Evolutionary conservation across 192 early-diverging fungal species (phyloP).

Genomic region (Obelidium mucronatum): DNA sequence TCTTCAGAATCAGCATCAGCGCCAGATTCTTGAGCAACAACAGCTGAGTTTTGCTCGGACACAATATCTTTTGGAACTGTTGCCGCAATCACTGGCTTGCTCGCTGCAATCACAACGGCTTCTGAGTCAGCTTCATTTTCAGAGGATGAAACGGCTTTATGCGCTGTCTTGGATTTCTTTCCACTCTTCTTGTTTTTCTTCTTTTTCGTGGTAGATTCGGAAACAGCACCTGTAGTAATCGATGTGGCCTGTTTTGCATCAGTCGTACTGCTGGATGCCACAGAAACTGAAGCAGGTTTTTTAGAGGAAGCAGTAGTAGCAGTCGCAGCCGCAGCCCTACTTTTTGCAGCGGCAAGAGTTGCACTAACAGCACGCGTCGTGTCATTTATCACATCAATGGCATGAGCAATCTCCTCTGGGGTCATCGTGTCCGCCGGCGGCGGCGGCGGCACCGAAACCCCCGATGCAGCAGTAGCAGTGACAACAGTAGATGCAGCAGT

Average conservation of each 20-base stretch:
- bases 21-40: background rate
- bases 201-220: background rate
- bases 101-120: background rate
- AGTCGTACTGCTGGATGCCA: too few species aligned
- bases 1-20: conserved; percentile 4
- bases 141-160: background rate
- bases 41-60: background rate
- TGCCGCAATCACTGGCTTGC: background rate
- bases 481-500: background rate
- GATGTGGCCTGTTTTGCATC: background rate
- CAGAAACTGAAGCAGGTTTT: background rate
- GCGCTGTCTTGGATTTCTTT: conserved; percentile 11
- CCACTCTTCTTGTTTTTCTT: conserved; percentile 35
- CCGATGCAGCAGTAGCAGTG: background rate
- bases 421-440: too few species aligned
- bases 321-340: too few species aligned
- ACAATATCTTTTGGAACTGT: background rate
- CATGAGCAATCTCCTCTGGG: too few species aligned
- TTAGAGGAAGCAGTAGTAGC: too few species aligned
- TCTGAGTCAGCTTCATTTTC: background rate
- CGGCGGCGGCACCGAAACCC: too few species aligned
- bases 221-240: background rate
- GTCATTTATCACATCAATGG: too few species aligned
- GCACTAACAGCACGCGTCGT: too few species aligned
- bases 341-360: too few species aligned